Base-by-base conservation (phyloP, 2,329 filamentous ascomycete species). In the Aspergillus quadrilineatus region DNA sequence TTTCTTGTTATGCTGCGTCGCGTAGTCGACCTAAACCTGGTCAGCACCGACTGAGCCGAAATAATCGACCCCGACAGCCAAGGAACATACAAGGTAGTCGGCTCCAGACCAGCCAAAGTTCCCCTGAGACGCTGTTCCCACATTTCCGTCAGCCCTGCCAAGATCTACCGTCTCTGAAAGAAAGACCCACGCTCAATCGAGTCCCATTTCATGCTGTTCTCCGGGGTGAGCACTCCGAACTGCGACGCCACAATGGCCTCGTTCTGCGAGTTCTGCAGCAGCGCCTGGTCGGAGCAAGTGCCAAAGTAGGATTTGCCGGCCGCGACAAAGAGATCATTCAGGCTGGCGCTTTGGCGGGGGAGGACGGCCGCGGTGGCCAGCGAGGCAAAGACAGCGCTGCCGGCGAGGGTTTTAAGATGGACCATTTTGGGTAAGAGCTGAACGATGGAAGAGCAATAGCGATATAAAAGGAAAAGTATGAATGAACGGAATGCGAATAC, bases 301-400 rank as follows among this genome's bases (percentile, higher is more conserved):
- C 87, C 87, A 54, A 82, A 83, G 73, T 89, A 89, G 61, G 82
- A 77, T 75, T 89, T 89, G 60, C 86, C 86, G 64, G 83, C 80
- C 56, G 80, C 79, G 67, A 82, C 82, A 73, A 87, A 82, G 53
- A 69, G 68, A 67, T 86, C 79, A 15, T 64, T 54, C 59, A 87
- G 76, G 71, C 81, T 82, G 54, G 54, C 55, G 6, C 64, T 58
- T 50, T 62, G 62, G 14, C 60, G 61, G 41, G 30, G 29, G 5
- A 53, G 26, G 7, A 32, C 48, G 9, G 39, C 50, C 6, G 57
- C 34, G 17, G 54, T 53, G 10, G 46, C 57, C 17, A 57, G 17
- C 10, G 57, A 50, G 14, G 46, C 46, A 17, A 59, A 50, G 30
- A 59, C 46, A 2, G 46, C 45, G 30, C 37, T 34, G 4, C 49